These are phyloP conservation scores for Kentomonas sorsogonicus DNA, from an alignment of 208 protist species.

Conservation along the genomic window DNA sequence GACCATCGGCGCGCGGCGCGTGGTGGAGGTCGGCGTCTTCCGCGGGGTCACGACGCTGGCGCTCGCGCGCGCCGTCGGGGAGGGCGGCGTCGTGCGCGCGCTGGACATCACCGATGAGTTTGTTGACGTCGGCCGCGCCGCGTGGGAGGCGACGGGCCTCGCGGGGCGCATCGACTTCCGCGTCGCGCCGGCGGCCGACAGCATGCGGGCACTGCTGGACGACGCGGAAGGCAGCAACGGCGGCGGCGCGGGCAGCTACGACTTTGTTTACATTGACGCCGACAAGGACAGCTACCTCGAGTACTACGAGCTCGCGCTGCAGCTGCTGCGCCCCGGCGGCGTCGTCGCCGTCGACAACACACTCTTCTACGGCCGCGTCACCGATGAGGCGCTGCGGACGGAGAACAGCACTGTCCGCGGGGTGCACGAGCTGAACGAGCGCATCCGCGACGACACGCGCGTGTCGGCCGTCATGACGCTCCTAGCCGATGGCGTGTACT, in stretches of 20 bases:
- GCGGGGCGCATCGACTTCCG: not conserved
- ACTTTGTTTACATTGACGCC: slow-evolving; percentile 70
- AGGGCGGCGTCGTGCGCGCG: slow-evolving; percentile 26
- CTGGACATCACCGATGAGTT: not conserved
- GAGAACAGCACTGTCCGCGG: not conserved
- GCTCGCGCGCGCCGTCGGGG: slow-evolving; percentile 30
- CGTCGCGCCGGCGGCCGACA: not conserved
- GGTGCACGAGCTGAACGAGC: not conserved
- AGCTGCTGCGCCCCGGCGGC: slow-evolving; percentile 35
- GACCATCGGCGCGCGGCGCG: slow-evolving; percentile 22
- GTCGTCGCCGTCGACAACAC: slow-evolving; percentile 60
- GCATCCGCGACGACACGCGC: slow-evolving; percentile 34
- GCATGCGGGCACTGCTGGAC: slow-evolving; percentile 11
- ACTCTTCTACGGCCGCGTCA: slow-evolving; percentile 28
- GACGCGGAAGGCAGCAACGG: too few species aligned
- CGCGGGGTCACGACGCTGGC: slow-evolving; percentile 44
- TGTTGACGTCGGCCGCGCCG: not conserved
- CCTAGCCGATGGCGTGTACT: slow-evolving; percentile 43
- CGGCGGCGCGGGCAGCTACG: slow-evolving; percentile 40
- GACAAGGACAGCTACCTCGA: slow-evolving; percentile 54
- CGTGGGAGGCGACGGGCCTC: not conserved
- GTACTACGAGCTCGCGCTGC: slow-evolving; percentile 50
- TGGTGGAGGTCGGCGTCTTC: slow-evolving; percentile 53
- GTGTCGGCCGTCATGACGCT: slow-evolving; percentile 40
- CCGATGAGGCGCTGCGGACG: not conserved